These are phyloP conservation scores for Phytopythium chamaehyphon DNA, from an alignment of 352 stramenopile species.

Conservation along the genomic window DNA sequence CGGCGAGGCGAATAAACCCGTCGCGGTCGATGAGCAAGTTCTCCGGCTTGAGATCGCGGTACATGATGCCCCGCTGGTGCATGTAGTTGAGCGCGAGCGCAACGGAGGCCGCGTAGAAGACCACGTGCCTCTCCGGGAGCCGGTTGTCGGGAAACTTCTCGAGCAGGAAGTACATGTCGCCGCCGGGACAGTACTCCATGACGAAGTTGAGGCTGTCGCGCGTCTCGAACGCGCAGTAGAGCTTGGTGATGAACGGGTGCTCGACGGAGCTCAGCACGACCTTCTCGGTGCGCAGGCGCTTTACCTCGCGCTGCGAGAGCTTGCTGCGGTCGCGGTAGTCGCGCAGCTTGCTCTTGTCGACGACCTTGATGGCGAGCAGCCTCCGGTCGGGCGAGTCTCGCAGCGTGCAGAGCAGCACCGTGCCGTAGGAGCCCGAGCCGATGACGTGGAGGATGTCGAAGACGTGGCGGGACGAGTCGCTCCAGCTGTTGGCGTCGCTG, in stretches of 20 bases:
- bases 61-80: constrained; percentile 75
- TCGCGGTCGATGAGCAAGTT: constrained; percentile 88
- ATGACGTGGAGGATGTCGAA: constrained; percentile 78
- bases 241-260: constrained; percentile 98
- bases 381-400: constrained; percentile 22
- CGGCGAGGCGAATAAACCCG: constrained; percentile 86
- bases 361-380: constrained; percentile 73
- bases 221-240: constrained; percentile 92
- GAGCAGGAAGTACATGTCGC: constrained; percentile 94
- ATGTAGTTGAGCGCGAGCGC: constrained; percentile 91
- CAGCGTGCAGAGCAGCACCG: constrained; percentile 59
- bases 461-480: constrained; percentile 25
- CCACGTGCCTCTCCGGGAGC: constrained; percentile 88
- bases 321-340: constrained; percentile 17
- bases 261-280: constrained; percentile 93
- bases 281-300: constrained; percentile 94
- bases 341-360: constrained; percentile 69
- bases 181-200: constrained; percentile 97
- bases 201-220: constrained; percentile 96
- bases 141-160: constrained; percentile 89
- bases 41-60: constrained; percentile 90
- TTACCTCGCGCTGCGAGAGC: constrained; percentile 33
- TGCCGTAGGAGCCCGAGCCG: constrained; percentile 73
- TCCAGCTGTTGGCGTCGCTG: constrained; percentile 7
- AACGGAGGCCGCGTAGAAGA: constrained; percentile 98